Base-by-base conservation (phyloP, 768 basidiomycete genomes). In the Naematelia encephala region DNA sequence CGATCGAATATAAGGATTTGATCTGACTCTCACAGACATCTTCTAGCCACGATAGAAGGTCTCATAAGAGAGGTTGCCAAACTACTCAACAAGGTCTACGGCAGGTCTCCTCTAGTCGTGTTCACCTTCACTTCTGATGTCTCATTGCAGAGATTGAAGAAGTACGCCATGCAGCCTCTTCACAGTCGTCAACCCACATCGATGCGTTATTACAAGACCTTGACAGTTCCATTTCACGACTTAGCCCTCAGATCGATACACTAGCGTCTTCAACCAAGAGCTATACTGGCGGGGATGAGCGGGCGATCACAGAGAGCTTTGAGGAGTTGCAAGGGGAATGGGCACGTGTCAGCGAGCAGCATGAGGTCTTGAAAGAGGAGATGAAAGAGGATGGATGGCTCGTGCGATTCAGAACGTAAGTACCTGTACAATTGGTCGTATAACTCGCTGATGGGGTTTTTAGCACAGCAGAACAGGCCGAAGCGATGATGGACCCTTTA, bases 301-400 rank as follows among this genome's bases (percentile, higher is more conserved):
- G 79, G 4, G 61, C 73, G 1, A 76, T 77, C 42, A 81, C 83
- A 52, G 61, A 80, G 8, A 47, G 93, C 71, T 86, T 91, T 72
- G 82, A 84, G 13, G 81, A 86, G 11, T 79, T 94, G 52, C 67
- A 85, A 27, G 75, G 80, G 10, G 91, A 93, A 42, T 97, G 91
- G 92, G 85, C 88, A 60, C 79, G 84, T 10, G 83, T 91, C 10
- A 86, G 87, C 72, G 84, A 84, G 55, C 88, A 91, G 68, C 88
- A 87, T 55, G 86, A 88, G 45, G 84, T 87, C 25, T 78, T 97
- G 58, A 82, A 87, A 62, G 91, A 93, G 69, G 96, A 99, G 78
- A 81, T 98, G 63, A 92, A 90, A 78, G 94, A 97, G 77, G 94
- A 97, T 78, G 93, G 93, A 69, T 96, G 91, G 90, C 82, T 98